A percentile compares a stretch with the other conserved stretches of the same genome.
phyloP scores from a whole-genome alignment of 2,329 filamentous ascomycete genomes.

The Aspergillus sp. region DNA sequence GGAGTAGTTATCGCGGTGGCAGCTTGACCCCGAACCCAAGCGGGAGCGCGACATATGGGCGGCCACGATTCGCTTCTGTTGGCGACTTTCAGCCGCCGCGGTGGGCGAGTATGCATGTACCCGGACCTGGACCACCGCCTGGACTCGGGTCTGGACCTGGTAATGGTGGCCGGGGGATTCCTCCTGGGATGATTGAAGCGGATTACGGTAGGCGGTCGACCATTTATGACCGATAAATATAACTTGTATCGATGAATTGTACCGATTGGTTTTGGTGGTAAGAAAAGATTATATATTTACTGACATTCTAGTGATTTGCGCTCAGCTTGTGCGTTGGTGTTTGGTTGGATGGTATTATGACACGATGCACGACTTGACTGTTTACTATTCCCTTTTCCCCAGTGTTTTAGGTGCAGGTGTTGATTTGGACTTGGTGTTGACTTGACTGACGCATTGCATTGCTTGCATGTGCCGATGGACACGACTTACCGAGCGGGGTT shows the following conservation, averaged over 20 bases:
- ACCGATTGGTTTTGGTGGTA: not conserved
- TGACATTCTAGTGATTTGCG: constrained; percentile 1
- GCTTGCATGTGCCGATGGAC: not conserved
- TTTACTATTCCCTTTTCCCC: not conserved
- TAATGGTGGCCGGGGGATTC: not conserved
- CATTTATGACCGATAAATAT: constrained; percentile 9
- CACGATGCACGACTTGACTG: not conserved
- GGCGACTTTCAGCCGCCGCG: constrained; percentile 7
- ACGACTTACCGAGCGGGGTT: not conserved
- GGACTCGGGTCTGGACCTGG: not conserved
- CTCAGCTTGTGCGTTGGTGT: not conserved
- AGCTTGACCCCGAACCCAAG: constrained; percentile 5
- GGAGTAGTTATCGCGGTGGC: constrained; percentile 16
- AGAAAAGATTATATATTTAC: not conserved
- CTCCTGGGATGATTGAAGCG: constrained; percentile 7
- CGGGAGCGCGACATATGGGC: not conserved
- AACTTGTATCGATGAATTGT: not conserved
- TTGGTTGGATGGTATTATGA: not conserved
- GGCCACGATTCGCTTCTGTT: constrained; percentile 8
- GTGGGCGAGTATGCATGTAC: not conserved
- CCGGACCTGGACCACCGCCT: not conserved
- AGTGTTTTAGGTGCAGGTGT: no score
- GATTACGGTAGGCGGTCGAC: constrained; percentile 8
- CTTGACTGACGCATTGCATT: not conserved
- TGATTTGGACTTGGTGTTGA: not conserved